Evolutionary conservation across 768 basidiomycete species (phyloP), one percentile per base, ranked within the genome.

Genomic region (Mycena rosella): DNA sequence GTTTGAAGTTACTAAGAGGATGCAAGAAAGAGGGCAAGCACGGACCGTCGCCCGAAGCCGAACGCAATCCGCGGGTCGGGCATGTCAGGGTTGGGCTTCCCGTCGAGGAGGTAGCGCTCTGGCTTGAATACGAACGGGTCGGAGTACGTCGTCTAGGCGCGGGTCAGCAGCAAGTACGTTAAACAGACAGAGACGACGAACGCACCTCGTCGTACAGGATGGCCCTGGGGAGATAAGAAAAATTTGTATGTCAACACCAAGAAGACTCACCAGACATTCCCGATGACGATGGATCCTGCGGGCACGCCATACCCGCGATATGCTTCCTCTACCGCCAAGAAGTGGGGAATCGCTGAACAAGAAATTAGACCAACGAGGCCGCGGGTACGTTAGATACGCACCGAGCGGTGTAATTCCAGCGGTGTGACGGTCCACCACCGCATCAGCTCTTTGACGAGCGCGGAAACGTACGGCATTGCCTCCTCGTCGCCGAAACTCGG

Each of bases 51-150:
- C 11, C 76, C 76, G 53, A 73, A 77, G 7, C 76, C 76, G 45
- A 75, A 77, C 10, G 67, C 69, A 1, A 36, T 56, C 11, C 64
- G 63, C 2, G 69, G 66, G 45, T 70, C 57, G 8, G 73, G 53
- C 30, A 40, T 15, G 11, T 40, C 38, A 4, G 38, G 38, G 38
- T 40, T 40, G 10, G 17, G 38, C 38, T 67, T 56, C 10, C 74
- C 74, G 47, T 76, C 69, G 22, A 60, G 67, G 9, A 81, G 65
- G 61, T 79, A 85, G 20, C 84, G 74, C 47, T 83, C 82, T 9
- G 83, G 83, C 0, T 69, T 68, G 68, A 84, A 84, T 10, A 72
- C 59, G 14, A 74, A 66, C 22, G 83, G 81, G 18, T 80, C 71
- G 9, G 80, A 77, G 55, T 83, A 85, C 5, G 68, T 65, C 22